These are phyloP conservation scores for Pichia deserticola DNA, from an alignment of 805 yeast species.

Conservation along the genomic window DNA sequence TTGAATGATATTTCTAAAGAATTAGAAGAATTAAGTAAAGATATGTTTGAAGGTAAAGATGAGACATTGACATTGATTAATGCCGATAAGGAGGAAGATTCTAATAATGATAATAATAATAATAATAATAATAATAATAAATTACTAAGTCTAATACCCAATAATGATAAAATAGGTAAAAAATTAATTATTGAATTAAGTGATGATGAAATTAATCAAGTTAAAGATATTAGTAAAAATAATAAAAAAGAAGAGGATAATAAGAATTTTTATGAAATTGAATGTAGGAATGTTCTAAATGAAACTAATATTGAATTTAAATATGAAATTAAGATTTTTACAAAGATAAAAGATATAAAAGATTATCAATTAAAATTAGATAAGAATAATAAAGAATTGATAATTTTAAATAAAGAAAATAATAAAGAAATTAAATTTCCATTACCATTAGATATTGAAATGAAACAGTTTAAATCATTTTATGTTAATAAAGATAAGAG, in stretches of 20 bases:
- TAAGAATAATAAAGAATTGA: constrained; percentile 23
- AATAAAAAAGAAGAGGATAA: not conserved
- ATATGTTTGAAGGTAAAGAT: constrained; percentile 15
- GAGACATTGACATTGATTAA: constrained; percentile 22
- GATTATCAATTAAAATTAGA: constrained; percentile 30
- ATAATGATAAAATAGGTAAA: too few species aligned
- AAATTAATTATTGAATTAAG: not conserved
- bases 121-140: not conserved
- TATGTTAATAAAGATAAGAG: not conserved
- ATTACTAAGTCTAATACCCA: too few species aligned
- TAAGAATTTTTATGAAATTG: constrained; percentile 4
- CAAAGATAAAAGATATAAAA: constrained; percentile 24
- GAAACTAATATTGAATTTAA: constrained; percentile 14
- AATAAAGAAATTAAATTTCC: constrained; percentile 21
- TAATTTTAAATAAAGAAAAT: constrained; percentile 25
- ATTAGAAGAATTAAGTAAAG: constrained; percentile 20
- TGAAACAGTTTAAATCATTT: not conserved
- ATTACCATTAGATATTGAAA: constrained; percentile 23
- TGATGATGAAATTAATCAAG: not conserved
- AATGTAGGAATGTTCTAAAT: constrained; percentile 21
- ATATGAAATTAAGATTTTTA: constrained; percentile 16
- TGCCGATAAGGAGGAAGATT: constrained; percentile 24
- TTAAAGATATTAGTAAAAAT: too few species aligned
- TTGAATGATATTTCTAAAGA: constrained; percentile 32
- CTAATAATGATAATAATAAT: constrained; percentile 15